A percentile compares a stretch with the other conserved stretches of the same genome.
Conservation (phyloP, 208 protist species). For the Leishmania guyanensis region DNA sequence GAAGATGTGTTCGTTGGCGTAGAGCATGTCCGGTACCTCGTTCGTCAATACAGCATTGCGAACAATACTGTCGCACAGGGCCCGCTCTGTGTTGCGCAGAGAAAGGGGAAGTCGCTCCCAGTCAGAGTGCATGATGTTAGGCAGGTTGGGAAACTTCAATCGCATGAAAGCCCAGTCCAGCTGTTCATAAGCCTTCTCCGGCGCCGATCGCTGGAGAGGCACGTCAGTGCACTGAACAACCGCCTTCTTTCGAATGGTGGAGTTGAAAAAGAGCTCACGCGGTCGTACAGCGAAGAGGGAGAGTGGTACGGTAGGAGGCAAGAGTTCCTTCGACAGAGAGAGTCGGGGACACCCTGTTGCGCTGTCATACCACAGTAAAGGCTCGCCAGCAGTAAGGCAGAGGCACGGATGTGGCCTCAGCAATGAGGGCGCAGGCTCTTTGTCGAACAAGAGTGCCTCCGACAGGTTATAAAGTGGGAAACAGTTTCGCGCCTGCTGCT, state of each 20-base stretch:
- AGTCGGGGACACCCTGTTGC: not conserved
- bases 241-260: conserved; percentile 32
- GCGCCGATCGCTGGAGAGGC: not conserved
- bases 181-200: conserved; percentile 22
- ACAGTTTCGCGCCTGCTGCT: conserved; percentile 16
- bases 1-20: conserved; percentile 16
- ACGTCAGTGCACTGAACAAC: conserved; percentile 10
- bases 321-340: conserved; percentile 18
- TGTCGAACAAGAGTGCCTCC: conserved; percentile 2
- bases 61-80: conserved; percentile 36
- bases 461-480: conserved; percentile 4
- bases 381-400: conserved; percentile 7
- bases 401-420: not conserved
- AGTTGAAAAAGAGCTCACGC: conserved; percentile 38
- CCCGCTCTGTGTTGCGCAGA: conserved; percentile 53
- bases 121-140: conserved; percentile 44
- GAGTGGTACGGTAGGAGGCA: conserved; percentile 41
- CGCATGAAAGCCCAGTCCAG: conserved; percentile 55
- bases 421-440: not conserved
- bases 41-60: not conserved
- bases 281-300: conserved; percentile 43
- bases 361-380: conserved; percentile 17
- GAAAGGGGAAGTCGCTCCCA: conserved; percentile 50
- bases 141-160: conserved; percentile 39
- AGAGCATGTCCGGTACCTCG: conserved; percentile 13